Evolutionary conservation across 1,284 basidiomycete species (phyloP).

Genomic region (Cryptococcus sp.): DNA sequence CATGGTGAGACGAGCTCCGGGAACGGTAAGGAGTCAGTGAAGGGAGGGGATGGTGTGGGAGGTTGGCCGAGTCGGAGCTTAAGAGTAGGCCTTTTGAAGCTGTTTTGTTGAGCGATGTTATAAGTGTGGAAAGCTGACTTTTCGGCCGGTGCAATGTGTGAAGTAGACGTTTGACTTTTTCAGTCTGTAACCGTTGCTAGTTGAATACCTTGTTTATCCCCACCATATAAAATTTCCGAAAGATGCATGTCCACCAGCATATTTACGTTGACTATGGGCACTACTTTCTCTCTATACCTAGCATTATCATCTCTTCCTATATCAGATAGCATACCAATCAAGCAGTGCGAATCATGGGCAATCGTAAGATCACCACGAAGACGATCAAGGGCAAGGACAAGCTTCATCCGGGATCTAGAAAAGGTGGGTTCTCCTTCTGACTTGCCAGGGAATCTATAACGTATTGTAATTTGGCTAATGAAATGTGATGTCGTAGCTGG

Average conservation of each 20-base stretch:
- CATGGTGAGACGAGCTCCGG: not conserved
- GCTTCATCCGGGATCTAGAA: constrained; percentile 52
- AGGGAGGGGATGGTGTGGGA: too few relatives aligned
- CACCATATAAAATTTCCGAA: not conserved
- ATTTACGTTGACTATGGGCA: not conserved
- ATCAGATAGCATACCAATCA: not conserved
- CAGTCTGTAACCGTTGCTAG: not conserved
- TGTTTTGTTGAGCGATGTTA: not conserved
- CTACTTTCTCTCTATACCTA: not conserved
- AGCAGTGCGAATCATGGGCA: constrained; percentile 38
- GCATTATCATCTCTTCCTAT: not conserved
- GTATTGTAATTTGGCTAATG: not conserved
- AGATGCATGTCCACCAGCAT: not conserved
- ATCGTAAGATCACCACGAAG: constrained; percentile 50
- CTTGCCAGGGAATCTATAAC: not conserved
- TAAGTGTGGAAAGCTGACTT: not conserved
- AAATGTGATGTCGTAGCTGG: constrained; percentile 57
- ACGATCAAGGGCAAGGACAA: constrained; percentile 52
- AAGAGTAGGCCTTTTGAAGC: not conserved
- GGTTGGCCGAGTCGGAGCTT: not conserved
- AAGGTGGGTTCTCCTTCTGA: constrained; percentile 31
- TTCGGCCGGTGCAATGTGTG: not conserved
- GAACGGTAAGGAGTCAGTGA: not conserved
- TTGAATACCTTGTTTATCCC: not conserved
- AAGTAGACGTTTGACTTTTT: not conserved